Evolutionary conservation across 768 basidiomycete species (phyloP), one percentile per base, ranked within the genome.

Genomic region (Boletus fagicola): DNA sequence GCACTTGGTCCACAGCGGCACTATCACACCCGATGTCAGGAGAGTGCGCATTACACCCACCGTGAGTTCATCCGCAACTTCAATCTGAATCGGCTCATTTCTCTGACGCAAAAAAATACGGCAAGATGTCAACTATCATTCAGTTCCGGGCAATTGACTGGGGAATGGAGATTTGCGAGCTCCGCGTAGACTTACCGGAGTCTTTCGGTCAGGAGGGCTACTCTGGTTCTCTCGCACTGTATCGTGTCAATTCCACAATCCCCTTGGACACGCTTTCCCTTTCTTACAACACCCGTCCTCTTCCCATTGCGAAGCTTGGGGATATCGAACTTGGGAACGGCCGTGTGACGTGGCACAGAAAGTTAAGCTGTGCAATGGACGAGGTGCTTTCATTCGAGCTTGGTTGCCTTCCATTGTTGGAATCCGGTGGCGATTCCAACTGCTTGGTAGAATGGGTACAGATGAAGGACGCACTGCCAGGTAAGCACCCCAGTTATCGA

Each of bases 141-240:
- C 59, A 61, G 46, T 61, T 61, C 38, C 59, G 59, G 8, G 53
- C 60, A 0, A 61, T 61, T 4, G 59, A 61, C 35, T 61, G 60
- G 60, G 60, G 59, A 16, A 61, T 61, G 59, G 60, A 48, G 24
- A 56, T 44, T 3, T 61, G 59, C 10, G 60, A 56, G 9, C 60
- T 61, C 33, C 59, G 51, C 24, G 2, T 61, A 4, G 51, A 56
- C 30, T 16, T 61, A 13, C 59, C 59, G 9, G 59, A 51, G 43
- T 46, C 26, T 3, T 48, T 39, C 1, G 49, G 53, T 43, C 60
- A 42, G 16, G 49, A 26, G 18, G 53, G 49, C 10, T 44, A 51
- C 20, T 36, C 53, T 5, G 60, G 60, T 35, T 31, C 49, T 3
- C 53, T 60, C 47, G 43, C 33, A 9, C 15, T 61, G 9, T 40